Percentiles rank a stretch among this genome's conserved stretches.
Evolutionary conservation across 331 rosid species (phyloP).

Genomic region (Stylosanthes scabra): DNA sequence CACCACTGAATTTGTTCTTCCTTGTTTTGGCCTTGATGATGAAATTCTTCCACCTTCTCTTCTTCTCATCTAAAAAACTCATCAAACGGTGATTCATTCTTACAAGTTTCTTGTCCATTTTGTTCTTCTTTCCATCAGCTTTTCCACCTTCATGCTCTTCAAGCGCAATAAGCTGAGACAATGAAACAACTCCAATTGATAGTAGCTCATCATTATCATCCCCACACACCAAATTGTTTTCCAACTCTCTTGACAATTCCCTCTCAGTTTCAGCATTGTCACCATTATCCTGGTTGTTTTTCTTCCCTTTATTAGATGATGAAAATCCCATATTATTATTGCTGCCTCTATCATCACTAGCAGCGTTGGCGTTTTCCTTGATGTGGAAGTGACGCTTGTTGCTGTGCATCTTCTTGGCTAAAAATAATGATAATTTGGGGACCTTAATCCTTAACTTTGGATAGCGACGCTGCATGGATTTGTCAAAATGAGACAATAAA

Average conservation of each 20-base stretch:
- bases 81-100: slow-evolving; percentile 27
- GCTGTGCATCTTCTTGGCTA: slow-evolving; percentile 41
- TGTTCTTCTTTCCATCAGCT: neutral
- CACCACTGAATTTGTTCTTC: neutral
- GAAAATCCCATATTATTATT: slow-evolving; percentile 18
- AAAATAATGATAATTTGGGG: slow-evolving; percentile 40
- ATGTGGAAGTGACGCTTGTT: slow-evolving; percentile 3
- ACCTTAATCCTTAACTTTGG: slow-evolving; percentile 44
- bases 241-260: neutral
- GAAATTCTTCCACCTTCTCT: slow-evolving; percentile 24
- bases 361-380: slow-evolving; percentile 9
- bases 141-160: slow-evolving; percentile 30
- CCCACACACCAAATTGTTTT: neutral
- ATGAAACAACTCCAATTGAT: slow-evolving; percentile 17
- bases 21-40: slow-evolving; percentile 24
- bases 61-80: slow-evolving; percentile 32
- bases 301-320: slow-evolving; percentile 18
- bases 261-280: neutral
- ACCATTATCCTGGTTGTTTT: slow-evolving; percentile 3
- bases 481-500: neutral
- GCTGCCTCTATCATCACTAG: slow-evolving; percentile 1
- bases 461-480: slow-evolving; percentile 19
- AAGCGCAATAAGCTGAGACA: slow-evolving; percentile 32
- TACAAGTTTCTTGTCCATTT: slow-evolving; percentile 1
- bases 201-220: neutral